Conservation (phyloP, 2,329 filamentous ascomycete genomes). For the Diaporthe eres region DNA sequence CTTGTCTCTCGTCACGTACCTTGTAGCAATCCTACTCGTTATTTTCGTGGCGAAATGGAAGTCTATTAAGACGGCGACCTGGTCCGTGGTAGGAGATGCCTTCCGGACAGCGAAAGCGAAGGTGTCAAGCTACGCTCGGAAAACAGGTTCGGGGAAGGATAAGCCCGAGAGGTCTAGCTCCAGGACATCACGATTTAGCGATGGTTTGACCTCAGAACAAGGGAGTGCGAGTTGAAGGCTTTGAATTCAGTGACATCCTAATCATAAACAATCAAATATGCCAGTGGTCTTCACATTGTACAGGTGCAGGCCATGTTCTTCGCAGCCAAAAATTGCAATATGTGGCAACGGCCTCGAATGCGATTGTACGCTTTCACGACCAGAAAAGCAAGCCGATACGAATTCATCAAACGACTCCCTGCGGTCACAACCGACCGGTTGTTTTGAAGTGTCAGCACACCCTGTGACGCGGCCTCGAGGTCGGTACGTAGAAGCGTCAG, state of each 20-base stretch:
- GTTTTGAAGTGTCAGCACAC: neutral
- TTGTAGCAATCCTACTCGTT: neutral
- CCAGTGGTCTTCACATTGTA: neutral
- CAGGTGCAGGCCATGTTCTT: neutral
- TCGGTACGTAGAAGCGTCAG: neutral
- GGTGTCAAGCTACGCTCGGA: neutral
- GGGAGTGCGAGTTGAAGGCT: neutral
- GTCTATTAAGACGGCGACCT: too few relatives aligned
- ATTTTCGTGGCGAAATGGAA: neutral
- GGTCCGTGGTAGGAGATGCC: neutral
- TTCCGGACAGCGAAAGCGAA: neutral
- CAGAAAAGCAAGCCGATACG: neutral
- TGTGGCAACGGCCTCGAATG: too few relatives aligned
- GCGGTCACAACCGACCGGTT: neutral
- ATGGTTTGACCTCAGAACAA: neutral
- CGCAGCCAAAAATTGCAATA: neutral
- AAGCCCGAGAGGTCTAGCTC: neutral
- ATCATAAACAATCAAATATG: too few relatives aligned
- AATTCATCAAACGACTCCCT: neutral
- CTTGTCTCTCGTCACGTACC: neutral
- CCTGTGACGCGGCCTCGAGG: constrained; percentile 11
- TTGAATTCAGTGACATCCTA: too few relatives aligned
- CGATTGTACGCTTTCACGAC: neutral
- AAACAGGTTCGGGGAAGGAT: neutral
- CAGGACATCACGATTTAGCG: neutral